Percentiles rank a stretch among this genome's conserved stretches.
Conservation (phyloP, 768 basidiomycete species). For the Dendrothele bispora region DNA sequence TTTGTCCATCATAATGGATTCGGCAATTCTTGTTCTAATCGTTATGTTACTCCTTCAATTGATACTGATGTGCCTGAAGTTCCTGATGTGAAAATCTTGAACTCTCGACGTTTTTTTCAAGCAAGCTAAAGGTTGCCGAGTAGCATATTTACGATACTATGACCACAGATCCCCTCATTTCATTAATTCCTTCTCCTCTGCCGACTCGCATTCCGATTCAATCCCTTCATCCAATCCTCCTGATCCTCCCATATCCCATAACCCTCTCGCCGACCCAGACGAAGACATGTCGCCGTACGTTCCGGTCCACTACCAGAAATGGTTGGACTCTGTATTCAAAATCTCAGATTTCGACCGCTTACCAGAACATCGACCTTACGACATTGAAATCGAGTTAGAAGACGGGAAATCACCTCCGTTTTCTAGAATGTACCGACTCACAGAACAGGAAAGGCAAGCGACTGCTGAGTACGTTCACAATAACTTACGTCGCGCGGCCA, state of each 20-base stretch:
- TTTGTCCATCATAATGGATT: neutral
- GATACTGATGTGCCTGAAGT: neutral
- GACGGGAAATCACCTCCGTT: conserved; percentile 31
- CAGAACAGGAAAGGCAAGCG: conserved; percentile 18
- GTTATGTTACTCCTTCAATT: neutral
- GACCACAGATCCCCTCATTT: neutral
- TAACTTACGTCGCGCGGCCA: conserved; percentile 22
- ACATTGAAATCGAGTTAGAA: conserved; percentile 33
- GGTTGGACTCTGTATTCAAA: conserved; percentile 31
- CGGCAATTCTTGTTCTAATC: neutral
- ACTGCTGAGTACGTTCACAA: conserved; percentile 23
- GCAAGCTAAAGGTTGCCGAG: neutral
- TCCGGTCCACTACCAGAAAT: conserved; percentile 34
- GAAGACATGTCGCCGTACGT: conserved; percentile 40
- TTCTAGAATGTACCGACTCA: conserved; percentile 33
- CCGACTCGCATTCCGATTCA: neutral
- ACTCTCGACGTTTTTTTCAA: neutral
- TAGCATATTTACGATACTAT: neutral
- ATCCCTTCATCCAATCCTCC: no score
- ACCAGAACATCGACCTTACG: conserved; percentile 22
- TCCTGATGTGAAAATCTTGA: neutral
- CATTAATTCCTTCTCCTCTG: neutral
- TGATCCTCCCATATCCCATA: conserved; percentile 25
- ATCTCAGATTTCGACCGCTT: conserved; percentile 21
- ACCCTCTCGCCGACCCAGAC: conserved; percentile 37